phyloP scores from a whole-genome alignment of 192 early-diverging fungal genomes.

The Coemansia sp. region DNA sequence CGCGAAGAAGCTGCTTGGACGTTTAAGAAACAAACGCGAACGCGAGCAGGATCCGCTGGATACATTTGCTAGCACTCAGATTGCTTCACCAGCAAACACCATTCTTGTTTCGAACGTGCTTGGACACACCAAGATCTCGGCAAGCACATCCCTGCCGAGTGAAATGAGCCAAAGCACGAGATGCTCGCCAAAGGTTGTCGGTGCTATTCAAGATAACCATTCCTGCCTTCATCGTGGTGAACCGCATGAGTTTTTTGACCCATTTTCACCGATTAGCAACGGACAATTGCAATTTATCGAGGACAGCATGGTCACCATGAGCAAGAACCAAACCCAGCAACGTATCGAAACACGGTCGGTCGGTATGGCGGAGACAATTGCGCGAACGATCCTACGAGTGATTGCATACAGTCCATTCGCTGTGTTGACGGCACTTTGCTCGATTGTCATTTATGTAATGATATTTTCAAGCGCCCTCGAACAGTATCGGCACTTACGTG shows the following conservation, averaged over 20 bases:
- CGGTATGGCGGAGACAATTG: neutral
- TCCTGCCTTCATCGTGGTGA: neutral
- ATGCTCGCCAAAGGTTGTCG: neutral
- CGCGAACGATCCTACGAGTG: neutral
- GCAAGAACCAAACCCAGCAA: neutral
- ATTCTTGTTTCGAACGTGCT: neutral
- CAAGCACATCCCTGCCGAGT: conserved; percentile 1
- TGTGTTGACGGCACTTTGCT: conserved; percentile 1
- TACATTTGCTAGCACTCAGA: neutral
- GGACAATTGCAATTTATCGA: conserved; percentile 1
- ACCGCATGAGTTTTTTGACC: neutral
- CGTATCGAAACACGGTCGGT: neutral
- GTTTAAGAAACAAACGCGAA: neutral
- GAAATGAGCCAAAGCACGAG: conserved; percentile 5
- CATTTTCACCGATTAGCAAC: conserved; percentile 1
- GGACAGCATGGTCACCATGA: conserved; percentile 3
- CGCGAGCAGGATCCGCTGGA: neutral
- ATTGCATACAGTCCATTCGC: conserved; percentile 7
- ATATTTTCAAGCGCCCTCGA: conserved; percentile 12
- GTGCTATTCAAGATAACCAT: neutral
- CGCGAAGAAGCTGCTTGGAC: neutral
- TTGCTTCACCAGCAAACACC: too few relatives aligned
- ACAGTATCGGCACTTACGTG: conserved; percentile 1
- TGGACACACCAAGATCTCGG: neutral
- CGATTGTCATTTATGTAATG: conserved; percentile 13